Evolutionary conservation across 805 yeast genomes (phyloP).

Genomic region (Candida oleophila): DNA sequence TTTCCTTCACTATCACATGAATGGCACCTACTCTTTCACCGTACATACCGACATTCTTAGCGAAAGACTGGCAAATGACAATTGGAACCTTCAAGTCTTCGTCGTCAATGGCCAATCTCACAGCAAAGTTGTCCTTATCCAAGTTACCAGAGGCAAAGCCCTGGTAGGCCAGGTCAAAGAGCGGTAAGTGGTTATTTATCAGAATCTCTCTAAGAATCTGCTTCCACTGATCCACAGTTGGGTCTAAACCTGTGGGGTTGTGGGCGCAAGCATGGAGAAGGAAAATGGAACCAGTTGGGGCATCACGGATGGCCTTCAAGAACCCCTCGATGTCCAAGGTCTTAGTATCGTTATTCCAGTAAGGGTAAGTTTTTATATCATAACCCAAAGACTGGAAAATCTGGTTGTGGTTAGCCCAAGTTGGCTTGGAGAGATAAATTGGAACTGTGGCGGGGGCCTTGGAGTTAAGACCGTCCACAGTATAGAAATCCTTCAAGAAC

Average conservation of each 20-base stretch:
- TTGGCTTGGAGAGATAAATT: slow-evolving; percentile 79
- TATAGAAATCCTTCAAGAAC: slow-evolving; percentile 55
- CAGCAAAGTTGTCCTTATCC: slow-evolving; percentile 80
- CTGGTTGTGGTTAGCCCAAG: slow-evolving; percentile 97
- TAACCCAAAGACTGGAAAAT: slow-evolving; percentile 75
- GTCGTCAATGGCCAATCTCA: slow-evolving; percentile 56
- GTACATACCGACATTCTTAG: slow-evolving; percentile 94
- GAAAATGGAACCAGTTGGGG: slow-evolving; percentile 75
- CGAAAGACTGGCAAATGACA: slow-evolving; percentile 89
- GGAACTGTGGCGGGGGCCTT: slow-evolving; percentile 14
- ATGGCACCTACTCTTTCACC: slow-evolving; percentile 97
- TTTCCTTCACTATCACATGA: slow-evolving; percentile 62
- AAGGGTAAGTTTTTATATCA: slow-evolving; percentile 69
- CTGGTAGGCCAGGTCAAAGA: slow-evolving; percentile 95
- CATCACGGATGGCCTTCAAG: slow-evolving; percentile 56
- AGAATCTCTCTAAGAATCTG: slow-evolving; percentile 62
- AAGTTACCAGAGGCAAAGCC: slow-evolving; percentile 93
- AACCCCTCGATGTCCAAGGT: slow-evolving; percentile 71
- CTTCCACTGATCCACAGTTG: slow-evolving; percentile 79
- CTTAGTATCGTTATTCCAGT: slow-evolving; percentile 77
- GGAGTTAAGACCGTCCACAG: slow-evolving; percentile 15
- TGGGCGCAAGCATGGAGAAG: slow-evolving; percentile 95
- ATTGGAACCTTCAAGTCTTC: slow-evolving; percentile 28
- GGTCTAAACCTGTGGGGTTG: slow-evolving; percentile 97
- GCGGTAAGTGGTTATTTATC: slow-evolving; percentile 64